phyloP scores from a whole-genome alignment of 2,329 filamentous ascomycete species.

The Onygena corvina region DNA sequence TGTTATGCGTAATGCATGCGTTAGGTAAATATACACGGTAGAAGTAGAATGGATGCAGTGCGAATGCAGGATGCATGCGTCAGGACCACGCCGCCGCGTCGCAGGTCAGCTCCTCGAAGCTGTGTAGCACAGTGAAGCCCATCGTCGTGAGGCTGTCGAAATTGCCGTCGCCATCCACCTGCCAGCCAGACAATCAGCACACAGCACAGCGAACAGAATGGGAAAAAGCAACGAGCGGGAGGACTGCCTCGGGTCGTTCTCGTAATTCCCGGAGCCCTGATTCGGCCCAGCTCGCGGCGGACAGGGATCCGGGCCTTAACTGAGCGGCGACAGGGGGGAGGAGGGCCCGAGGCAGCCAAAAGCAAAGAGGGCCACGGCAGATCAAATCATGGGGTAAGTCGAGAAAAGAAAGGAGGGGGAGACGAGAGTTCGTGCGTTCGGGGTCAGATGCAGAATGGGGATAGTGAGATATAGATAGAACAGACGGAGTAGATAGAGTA shows the following conservation, averaged over 20 bases:
- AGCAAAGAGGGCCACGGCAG: slow-evolving; percentile 4
- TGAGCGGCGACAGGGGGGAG: neutral
- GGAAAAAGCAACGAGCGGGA: neutral
- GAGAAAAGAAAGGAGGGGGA: neutral
- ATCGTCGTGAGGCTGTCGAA: slow-evolving; percentile 63
- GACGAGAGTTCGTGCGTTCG: too few relatives aligned
- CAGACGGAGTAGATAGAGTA: neutral
- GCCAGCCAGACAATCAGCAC: slow-evolving; percentile 8
- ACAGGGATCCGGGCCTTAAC: neutral
- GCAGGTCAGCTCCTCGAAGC: slow-evolving; percentile 68
- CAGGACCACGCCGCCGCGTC: slow-evolving; percentile 52
- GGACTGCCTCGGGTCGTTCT: neutral
- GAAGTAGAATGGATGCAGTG: too few relatives aligned
- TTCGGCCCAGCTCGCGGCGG: neutral
- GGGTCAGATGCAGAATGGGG: neutral
- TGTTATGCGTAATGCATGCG: too few relatives aligned
- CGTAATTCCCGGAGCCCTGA: neutral
- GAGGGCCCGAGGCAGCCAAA: slow-evolving; percentile 1
- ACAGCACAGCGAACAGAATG: neutral
- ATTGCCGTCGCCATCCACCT: slow-evolving; percentile 61
- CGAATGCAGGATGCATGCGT: too few relatives aligned
- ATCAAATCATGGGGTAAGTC: neutral
- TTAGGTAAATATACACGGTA: too few relatives aligned
- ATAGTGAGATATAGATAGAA: neutral
- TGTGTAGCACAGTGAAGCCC: slow-evolving; percentile 68